Percentiles rank a stretch among this genome's conserved stretches.
Evolutionary conservation across 2,329 filamentous ascomycete species (phyloP).

Genomic region (Phialophora chinensis): DNA sequence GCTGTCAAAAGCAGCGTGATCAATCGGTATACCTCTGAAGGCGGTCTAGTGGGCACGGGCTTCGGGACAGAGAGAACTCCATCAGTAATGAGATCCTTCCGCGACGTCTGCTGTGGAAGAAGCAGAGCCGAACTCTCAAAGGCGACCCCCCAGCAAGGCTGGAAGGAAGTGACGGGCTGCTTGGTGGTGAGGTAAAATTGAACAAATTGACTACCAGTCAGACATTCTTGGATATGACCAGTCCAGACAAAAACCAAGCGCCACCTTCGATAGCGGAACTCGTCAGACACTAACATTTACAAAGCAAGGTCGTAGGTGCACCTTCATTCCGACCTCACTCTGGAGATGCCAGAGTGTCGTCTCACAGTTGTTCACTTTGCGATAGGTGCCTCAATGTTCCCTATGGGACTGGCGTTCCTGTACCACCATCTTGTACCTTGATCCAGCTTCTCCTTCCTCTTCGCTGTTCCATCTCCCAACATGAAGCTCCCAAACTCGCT

Average conservation of each 20-base stretch:
- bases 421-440: conserved; percentile 36
- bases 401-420: conserved; percentile 20
- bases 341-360: background rate
- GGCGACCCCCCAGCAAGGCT: background rate
- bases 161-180: background rate
- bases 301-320: background rate
- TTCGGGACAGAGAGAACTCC: background rate
- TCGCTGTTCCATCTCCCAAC: background rate
- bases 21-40: background rate
- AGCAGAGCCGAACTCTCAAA: background rate
- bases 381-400: conserved; percentile 15
- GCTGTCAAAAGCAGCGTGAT: conserved; percentile 2
- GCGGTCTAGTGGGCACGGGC: background rate
- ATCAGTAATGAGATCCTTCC: background rate
- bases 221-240: background rate
- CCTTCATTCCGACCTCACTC: background rate
- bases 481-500: conserved; percentile 24
- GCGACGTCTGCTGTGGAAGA: background rate
- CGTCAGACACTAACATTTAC: background rate
- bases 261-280: background rate
- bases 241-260: background rate
- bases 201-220: background rate
- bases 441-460: conserved; percentile 5
- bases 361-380: background rate
- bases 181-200: background rate